A percentile compares a stretch with the other conserved stretches of the same genome.
These are phyloP conservation scores for Sarcodon sp. DNA, from an alignment of 768 basidiomycete genomes.

Conservation along the genomic window DNA sequence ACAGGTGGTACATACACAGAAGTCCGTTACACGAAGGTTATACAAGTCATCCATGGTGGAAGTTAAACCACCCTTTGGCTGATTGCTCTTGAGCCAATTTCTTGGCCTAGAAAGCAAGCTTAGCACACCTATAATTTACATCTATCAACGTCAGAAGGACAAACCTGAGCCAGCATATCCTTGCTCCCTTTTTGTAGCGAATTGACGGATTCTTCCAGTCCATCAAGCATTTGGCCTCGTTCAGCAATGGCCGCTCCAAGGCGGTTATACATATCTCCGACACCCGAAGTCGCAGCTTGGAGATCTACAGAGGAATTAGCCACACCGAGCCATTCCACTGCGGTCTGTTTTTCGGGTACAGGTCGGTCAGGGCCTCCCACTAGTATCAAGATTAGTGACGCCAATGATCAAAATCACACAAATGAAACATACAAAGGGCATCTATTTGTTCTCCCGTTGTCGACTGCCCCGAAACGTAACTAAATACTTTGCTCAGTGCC, in stretches of 20 bases:
- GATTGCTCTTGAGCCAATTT: constrained; percentile 48
- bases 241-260: constrained; percentile 39
- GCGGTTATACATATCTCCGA: constrained; percentile 15
- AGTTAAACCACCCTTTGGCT: constrained; percentile 54
- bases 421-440: constrained; percentile 30
- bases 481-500: constrained; percentile 27
- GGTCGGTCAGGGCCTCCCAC: constrained; percentile 61
- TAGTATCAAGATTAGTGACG: constrained; percentile 11
- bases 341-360: constrained; percentile 18
- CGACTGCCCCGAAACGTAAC: constrained; percentile 32
- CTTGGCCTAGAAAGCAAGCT: constrained; percentile 33
- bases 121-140: not conserved
- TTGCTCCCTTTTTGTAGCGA: constrained; percentile 54
- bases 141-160: not conserved
- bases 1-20: too few relatives aligned
- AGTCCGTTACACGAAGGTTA: too few relatives aligned
- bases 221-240: constrained; percentile 52
- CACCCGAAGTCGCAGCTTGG: constrained; percentile 10
- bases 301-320: constrained; percentile 3
- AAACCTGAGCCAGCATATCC: constrained; percentile 52
- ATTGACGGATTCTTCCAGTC: constrained; percentile 50
- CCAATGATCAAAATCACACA: not conserved
- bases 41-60: constrained; percentile 8
- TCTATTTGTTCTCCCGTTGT: constrained; percentile 52
- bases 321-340: constrained; percentile 6